Evolutionary conservation across 176 grass and related monocot genomes (phyloP).

Genomic region (Tuctoria greenei): DNA sequence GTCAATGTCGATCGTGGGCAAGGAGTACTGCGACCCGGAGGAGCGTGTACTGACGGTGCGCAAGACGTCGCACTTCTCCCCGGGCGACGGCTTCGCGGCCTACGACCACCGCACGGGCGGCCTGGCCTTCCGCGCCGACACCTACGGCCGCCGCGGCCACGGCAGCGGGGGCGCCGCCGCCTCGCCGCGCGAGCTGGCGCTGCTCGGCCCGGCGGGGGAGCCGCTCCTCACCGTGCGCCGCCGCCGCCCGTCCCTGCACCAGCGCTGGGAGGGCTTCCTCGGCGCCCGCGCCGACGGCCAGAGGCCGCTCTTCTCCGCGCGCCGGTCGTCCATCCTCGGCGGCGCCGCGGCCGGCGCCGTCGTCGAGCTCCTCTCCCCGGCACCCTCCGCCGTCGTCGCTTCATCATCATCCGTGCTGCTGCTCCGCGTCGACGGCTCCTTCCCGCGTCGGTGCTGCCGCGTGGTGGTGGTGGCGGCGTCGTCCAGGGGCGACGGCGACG

Average conservation of each 20-base stretch:
- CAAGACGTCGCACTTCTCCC: slow-evolving; percentile 86
- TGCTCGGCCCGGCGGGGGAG: slow-evolving; percentile 66
- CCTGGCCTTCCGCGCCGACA: slow-evolving; percentile 79
- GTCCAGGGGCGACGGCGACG: slow-evolving; percentile 22
- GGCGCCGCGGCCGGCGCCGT: slow-evolving; percentile 54
- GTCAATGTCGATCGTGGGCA: slow-evolving; percentile 48
- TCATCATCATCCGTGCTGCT: slow-evolving; percentile 49
- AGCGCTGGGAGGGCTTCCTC: slow-evolving; percentile 90
- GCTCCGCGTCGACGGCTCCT: slow-evolving; percentile 85
- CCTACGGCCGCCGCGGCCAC: slow-evolving; percentile 53
- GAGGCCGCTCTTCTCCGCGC: slow-evolving; percentile 74
- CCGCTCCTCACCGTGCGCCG: slow-evolving; percentile 78
- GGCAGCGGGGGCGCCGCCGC: slow-evolving; percentile 45
- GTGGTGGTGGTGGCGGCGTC: slow-evolving; percentile 49
- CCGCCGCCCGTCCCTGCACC: slow-evolving; percentile 78
- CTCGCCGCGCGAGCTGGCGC: slow-evolving; percentile 59
- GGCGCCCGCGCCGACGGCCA: slow-evolving; percentile 66
- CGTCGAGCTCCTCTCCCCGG: slow-evolving; percentile 32
- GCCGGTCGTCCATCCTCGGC: slow-evolving; percentile 75
- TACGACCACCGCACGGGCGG: slow-evolving; percentile 81
- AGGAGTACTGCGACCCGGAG: slow-evolving; percentile 65
- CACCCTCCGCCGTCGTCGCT: not conserved
- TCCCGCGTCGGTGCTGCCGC: slow-evolving; percentile 73
- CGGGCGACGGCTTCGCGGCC: slow-evolving; percentile 84
- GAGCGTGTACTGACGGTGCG: slow-evolving; percentile 84